Evolutionary conservation across 2,329 filamentous ascomycete genomes (phyloP), one percentile per base, ranked within the genome.

Genomic region (Xylariaceae sp.): DNA sequence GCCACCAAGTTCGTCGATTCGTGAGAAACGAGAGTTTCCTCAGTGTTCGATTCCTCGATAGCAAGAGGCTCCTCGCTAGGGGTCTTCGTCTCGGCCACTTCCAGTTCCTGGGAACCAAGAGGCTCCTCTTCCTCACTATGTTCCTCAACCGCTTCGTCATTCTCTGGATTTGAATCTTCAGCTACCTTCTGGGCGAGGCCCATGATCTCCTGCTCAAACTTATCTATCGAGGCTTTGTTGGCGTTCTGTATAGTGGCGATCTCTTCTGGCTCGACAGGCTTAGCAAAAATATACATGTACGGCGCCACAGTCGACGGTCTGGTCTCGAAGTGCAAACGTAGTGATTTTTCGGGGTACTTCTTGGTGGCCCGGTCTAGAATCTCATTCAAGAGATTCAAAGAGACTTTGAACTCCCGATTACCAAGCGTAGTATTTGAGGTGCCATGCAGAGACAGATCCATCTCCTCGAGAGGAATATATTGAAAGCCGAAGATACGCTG

Each of bases 401-500:
- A 96, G 22, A 87, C 64, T 59, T 83, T 85, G 67, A 97, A 97
- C 60, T 98, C 93, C 35, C 76, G 69, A 56, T 96, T 83, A 17
- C 94, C 94, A 4, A 95, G 65, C 1, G 65, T 58, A 15, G 55
- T 72, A 54, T 89, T 73, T 0, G 62, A 56, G 38, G 88, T 84
- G 17, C 89, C 89, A 60, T 98, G 94, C n/a, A 98, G 65, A 1
- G 88, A 78, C n/a, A 74, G 61, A 61, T 98, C 93, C 85, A 98
- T 89, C 59, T 98, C 93, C 3, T 78, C 62, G 12, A 97, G 67
- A 44, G 82, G 83, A 45, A 98, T 77, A 61, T 98, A 98, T 64
- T 98, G 93, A 64, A 98, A 98, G 4, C 93, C 93, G 60, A 98
- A 98, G 37, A 98, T 95, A 41, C 90, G 85, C 64, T 90, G 77